These are phyloP conservation scores for Kodamaea sagamina DNA, from an alignment of 805 yeast genomes.

Conservation along the genomic window DNA sequence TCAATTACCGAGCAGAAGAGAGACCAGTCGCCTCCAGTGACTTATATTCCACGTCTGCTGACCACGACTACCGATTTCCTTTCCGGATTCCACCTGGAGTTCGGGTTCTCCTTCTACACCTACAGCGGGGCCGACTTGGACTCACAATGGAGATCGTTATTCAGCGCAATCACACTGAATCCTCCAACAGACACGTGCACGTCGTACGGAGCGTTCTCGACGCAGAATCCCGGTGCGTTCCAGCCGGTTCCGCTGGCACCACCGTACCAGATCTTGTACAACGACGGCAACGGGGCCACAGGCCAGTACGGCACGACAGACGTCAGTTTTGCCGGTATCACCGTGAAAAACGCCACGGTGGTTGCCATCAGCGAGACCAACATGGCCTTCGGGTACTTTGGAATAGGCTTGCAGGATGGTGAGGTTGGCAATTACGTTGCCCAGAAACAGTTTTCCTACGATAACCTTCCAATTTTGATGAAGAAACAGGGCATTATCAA, in stretches of 20 bases:
- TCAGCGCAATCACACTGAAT: neutral
- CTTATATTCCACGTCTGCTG: too few relatives aligned
- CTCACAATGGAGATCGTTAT: neutral
- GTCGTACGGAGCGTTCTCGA: neutral
- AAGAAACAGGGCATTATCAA: conserved; percentile 29
- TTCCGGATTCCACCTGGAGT: neutral
- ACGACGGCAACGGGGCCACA: neutral
- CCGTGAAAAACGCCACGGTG: conserved; percentile 12
- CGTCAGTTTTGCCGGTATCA: conserved; percentile 12
- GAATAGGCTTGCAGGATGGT: conserved; percentile 12
- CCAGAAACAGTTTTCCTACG: conserved; percentile 64
- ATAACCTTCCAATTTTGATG: conserved; percentile 27
- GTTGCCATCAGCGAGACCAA: conserved; percentile 12
- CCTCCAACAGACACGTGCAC: conserved; percentile 3
- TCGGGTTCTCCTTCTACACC: neutral
- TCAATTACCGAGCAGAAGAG: too few relatives aligned
- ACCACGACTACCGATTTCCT: neutral
- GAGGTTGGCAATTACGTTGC: conserved; percentile 50
- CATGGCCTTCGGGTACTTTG: conserved; percentile 14
- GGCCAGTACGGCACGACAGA: neutral
- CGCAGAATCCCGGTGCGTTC: neutral
- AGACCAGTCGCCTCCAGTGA: too few relatives aligned
- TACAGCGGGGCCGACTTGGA: neutral
- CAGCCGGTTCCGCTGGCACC: neutral
- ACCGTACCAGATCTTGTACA: neutral